These are phyloP conservation scores for Cyberlindnera euphorbiiphila DNA, from an alignment of 805 yeast species.

Conservation along the genomic window DNA sequence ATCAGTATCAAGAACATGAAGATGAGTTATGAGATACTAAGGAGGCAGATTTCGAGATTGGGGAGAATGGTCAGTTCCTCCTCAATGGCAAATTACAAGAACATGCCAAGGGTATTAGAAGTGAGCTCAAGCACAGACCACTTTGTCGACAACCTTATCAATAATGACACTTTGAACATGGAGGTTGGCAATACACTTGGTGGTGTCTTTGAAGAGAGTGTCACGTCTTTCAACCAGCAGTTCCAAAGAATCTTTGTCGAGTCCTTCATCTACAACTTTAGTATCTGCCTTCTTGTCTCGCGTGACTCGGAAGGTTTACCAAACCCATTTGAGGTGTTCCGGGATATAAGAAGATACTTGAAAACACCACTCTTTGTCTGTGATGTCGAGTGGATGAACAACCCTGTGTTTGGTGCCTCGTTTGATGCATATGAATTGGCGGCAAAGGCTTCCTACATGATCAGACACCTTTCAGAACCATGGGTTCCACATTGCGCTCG, in stretches of 20 bases:
- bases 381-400: constrained; percentile 40
- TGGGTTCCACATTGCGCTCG: constrained; percentile 9
- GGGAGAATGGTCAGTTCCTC: background rate
- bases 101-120: constrained; percentile 1
- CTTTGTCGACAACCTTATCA: constrained; percentile 14
- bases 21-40: constrained; percentile 35
- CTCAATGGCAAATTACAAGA: background rate
- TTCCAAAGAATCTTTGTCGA: constrained; percentile 38
- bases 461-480: constrained; percentile 13
- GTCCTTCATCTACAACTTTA: constrained; percentile 41
- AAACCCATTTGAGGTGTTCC: constrained; percentile 39
- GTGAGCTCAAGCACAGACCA: constrained; percentile 2
- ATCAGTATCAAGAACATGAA: constrained; percentile 28
- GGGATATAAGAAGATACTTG: constrained; percentile 30
- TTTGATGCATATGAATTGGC: constrained; percentile 33
- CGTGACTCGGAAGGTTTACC: constrained; percentile 33
- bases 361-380: constrained; percentile 35
- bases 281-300: constrained; percentile 36
- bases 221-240: constrained; percentile 6
- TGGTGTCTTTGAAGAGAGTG: background rate
- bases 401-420: constrained; percentile 39
- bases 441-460: constrained; percentile 34
- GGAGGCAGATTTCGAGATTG: constrained; percentile 22
- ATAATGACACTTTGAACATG: constrained; percentile 21
- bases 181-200: constrained; percentile 22